Evolutionary conservation across 441 rosid genomes (phyloP).

Genomic region (Sinapis alba): DNA sequence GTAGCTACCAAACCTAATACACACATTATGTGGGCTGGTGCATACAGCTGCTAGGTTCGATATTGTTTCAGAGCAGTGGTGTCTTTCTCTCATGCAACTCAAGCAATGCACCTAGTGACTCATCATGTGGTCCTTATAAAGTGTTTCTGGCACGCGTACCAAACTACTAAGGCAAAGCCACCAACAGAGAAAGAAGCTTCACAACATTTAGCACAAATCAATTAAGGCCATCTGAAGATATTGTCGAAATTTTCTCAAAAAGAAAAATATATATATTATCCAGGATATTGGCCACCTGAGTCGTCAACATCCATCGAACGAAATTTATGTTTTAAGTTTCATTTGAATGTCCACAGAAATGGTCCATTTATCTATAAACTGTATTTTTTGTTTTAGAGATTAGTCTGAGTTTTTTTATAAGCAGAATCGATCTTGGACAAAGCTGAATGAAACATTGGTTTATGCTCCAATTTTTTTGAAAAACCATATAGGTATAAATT

Average conservation of each 20-base stretch:
- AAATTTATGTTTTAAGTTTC: background rate
- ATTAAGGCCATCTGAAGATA: background rate
- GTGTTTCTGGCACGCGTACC: background rate
- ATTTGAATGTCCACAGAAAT: too few species aligned
- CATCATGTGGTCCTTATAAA: background rate
- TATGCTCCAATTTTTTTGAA: too few species aligned
- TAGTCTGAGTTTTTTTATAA: too few species aligned
- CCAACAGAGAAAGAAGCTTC: background rate
- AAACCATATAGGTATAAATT: too few species aligned
- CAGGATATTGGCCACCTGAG: too few species aligned
- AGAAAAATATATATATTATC: too few species aligned
- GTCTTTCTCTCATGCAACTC: background rate
- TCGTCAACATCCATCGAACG: background rate
- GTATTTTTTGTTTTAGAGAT: too few species aligned
- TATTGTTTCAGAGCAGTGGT: background rate
- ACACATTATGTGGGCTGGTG: conserved; percentile 7
- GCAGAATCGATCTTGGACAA: too few species aligned
- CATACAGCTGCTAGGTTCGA: conserved; percentile 8
- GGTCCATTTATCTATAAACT: too few species aligned
- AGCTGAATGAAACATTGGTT: too few species aligned
- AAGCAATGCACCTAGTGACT: background rate
- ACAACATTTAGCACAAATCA: background rate
- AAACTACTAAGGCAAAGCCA: background rate
- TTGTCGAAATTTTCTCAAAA: too few species aligned
- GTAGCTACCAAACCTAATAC: background rate